Evolutionary conservation across 352 stramenopile species (phyloP), one percentile per base, ranked within the genome.

Genomic region (Salisapilia sapeloensis): DNA sequence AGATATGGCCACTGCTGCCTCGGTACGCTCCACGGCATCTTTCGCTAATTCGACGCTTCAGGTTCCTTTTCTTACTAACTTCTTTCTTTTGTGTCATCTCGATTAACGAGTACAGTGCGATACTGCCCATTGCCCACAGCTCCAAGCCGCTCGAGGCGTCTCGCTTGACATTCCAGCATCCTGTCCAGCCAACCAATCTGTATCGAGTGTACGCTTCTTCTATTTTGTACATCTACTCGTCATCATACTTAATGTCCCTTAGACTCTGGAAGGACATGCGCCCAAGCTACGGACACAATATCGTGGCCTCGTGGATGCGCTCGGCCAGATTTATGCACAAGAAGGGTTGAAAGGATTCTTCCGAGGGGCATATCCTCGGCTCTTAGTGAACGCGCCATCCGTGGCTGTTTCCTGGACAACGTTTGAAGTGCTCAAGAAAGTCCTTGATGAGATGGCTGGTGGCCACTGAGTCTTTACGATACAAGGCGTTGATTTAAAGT

Each of bases 331-430:
- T 51, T 70, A 84, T 26, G 65, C 79, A 34, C 75, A 95, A 28
- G 94, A 99, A 49, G 96, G 96, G 22, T 53, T 65, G 10, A 47
- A 58, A 2, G 94, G 90, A 32, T 96, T 99, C 46, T 98, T 97
- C 56, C 74, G 93, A 13, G 96, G 96, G 14, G 63, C 96, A 14
- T 64, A 83, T 18, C 90, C 95, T 12, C 72, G 95, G 20, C 46
- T 99, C 37, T 60, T 97, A 39, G 83, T 96, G 13, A 91, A 98
- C 40, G 91, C 94, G 21, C 95, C 95, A 15, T 94, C 86, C 20
- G 94, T 98, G 25, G 96, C 95, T 5, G 96, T 99, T 40, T 97
- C 84, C 24, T 99, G 96, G 95, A 99, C 94, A 30, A 96, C 92
- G 21, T 99, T 99, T 67, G 95, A 99, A 84, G 72, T 89, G 60